These are phyloP conservation scores for Colletotrichum gloeosporioides DNA, from an alignment of 2,329 filamentous ascomycete genomes.

Conservation along the genomic window DNA sequence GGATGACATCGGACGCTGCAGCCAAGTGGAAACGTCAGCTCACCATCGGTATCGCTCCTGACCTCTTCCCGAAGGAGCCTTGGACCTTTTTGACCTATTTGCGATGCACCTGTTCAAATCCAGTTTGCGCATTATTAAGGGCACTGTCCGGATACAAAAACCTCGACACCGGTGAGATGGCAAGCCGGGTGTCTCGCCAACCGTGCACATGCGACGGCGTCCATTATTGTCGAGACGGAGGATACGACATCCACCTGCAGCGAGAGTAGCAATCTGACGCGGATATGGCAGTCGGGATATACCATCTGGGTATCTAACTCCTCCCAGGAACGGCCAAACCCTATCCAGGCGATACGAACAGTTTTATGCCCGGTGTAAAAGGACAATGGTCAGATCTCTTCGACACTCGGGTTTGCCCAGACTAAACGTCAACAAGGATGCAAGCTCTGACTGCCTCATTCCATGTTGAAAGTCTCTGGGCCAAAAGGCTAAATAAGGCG, in stretches of 20 bases:
- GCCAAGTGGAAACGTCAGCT: constrained; percentile 2
- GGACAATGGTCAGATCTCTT: not conserved
- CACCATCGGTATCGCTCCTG: not conserved
- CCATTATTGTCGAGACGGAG: not conserved
- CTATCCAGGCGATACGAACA: not conserved
- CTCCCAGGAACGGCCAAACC: not conserved
- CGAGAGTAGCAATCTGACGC: not conserved
- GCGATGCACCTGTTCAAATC: not conserved
- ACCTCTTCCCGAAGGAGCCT: not conserved
- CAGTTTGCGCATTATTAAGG: not conserved
- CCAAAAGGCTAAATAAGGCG: not conserved
- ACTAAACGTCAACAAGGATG: not conserved
- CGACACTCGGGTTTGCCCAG: not conserved
- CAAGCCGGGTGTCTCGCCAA: not conserved
- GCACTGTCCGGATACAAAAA: not conserved
- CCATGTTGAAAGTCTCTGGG: not conserved
- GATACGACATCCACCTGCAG: not conserved
- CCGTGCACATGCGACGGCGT: not conserved
- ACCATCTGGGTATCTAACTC: not conserved
- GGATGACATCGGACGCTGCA: constrained; percentile 6
- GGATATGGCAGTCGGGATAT: not conserved
- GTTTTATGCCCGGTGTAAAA: not conserved
- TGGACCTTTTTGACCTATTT: not conserved
- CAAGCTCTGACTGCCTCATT: not conserved
- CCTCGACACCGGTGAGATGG: not conserved